Conservation (phyloP, 2,329 filamentous ascomycete genomes). For the Penicillium sp. region DNA sequence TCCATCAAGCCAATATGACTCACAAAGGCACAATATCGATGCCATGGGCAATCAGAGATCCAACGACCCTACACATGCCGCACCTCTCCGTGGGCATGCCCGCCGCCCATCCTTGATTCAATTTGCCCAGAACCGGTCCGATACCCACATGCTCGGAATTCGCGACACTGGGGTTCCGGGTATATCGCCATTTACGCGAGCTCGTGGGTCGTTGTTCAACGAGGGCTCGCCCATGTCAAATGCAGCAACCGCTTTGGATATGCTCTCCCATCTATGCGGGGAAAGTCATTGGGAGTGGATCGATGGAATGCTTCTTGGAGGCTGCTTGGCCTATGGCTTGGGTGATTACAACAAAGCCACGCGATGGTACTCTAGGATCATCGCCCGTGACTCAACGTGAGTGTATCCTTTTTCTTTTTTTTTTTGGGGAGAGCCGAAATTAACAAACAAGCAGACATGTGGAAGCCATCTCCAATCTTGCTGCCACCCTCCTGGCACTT, state of each 20-base stretch:
- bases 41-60: conserved; percentile 12
- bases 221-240: conserved; percentile 52
- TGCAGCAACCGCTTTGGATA: conserved; percentile 68
- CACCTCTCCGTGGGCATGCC: conserved; percentile 16
- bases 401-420: conserved; percentile 30
- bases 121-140: conserved; percentile 27
- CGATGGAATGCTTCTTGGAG: conserved; percentile 87
- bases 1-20: conserved; percentile 38
- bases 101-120: conserved; percentile 30
- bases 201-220: conserved; percentile 32
- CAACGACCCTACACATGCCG: conserved; percentile 17
- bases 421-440: conserved; percentile 12
- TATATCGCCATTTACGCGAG: conserved; percentile 33
- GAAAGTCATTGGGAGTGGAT: conserved; percentile 86
- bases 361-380: conserved; percentile 56
- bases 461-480: conserved; percentile 90
- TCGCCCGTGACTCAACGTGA: conserved; percentile 59
- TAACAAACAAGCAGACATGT: conserved; percentile 65
- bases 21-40: conserved; percentile 24
- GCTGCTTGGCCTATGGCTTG: conserved; percentile 87
- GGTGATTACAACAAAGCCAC: conserved; percentile 73
- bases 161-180: conserved; percentile 35
- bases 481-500: conserved; percentile 82
- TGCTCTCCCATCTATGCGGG: conserved; percentile 73
- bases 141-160: conserved; percentile 31